Evolutionary conservation across 805 yeast genomes (phyloP).

Genomic region (Ogataea naganishii): DNA sequence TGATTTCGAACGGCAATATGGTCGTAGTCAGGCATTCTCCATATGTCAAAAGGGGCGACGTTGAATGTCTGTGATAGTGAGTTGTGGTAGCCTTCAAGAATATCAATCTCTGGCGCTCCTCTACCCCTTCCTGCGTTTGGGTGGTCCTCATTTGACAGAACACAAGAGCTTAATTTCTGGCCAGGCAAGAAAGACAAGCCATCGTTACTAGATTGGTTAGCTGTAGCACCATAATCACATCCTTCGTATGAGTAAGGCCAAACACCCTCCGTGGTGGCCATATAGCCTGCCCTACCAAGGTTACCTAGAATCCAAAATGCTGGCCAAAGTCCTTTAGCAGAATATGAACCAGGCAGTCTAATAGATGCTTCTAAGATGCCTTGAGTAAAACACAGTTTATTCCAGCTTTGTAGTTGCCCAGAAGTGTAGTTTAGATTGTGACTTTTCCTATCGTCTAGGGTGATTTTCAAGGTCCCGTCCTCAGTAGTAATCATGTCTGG

Average conservation of each 20-base stretch:
- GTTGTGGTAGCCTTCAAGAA: constrained; percentile 48
- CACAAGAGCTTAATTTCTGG: constrained; percentile 62
- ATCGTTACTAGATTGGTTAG: constrained; percentile 75
- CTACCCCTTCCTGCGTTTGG: constrained; percentile 76
- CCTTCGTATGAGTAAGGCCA: constrained; percentile 80
- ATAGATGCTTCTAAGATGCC: constrained; percentile 67
- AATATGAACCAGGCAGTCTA: constrained; percentile 62
- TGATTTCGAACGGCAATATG: constrained; percentile 21
- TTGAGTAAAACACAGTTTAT: constrained; percentile 70
- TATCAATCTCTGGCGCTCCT: constrained; percentile 88
- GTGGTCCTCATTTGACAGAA: constrained; percentile 68
- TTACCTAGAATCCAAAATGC: constrained; percentile 87
- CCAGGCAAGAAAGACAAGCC: constrained; percentile 77
- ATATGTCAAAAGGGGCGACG: constrained; percentile 35
- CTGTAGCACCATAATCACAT: constrained; percentile 83
- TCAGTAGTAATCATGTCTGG: constrained; percentile 72
- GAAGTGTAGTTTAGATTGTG: constrained; percentile 70
- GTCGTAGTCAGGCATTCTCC: constrained; percentile 33
- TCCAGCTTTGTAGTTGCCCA: constrained; percentile 88
- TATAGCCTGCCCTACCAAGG: constrained; percentile 74
- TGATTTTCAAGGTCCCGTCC: constrained; percentile 53
- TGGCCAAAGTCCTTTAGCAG: constrained; percentile 76
- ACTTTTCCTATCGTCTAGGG: constrained; percentile 66
- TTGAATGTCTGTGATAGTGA: constrained; percentile 28
- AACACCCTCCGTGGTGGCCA: constrained; percentile 72